Conservation (phyloP, 2,329 filamentous ascomycete genomes). For the Septoria petroselini region DNA sequence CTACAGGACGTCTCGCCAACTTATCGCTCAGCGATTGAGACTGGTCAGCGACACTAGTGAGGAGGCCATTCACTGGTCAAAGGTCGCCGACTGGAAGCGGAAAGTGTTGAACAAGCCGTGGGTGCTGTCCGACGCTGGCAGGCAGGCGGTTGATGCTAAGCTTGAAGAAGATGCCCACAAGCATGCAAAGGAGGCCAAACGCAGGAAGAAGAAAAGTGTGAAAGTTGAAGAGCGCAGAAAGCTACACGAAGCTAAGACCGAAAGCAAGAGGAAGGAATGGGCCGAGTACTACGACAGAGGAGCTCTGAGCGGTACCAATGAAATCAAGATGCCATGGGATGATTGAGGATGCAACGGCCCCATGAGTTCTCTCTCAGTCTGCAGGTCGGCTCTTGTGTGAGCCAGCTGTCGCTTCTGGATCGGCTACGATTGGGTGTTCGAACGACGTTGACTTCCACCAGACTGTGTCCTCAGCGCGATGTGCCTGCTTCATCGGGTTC, state of each 20-base stretch:
- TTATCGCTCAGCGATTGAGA: constrained; percentile 54
- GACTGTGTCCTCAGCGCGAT: neutral
- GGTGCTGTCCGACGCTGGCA: constrained; percentile 47
- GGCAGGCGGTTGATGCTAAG: constrained; percentile 43
- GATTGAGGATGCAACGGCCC: neutral
- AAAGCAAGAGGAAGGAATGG: constrained; percentile 43
- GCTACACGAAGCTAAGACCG: constrained; percentile 40
- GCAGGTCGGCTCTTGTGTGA: neutral
- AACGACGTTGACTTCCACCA: constrained; percentile 6
- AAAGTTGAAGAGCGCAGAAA: constrained; percentile 39
- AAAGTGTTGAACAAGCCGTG: constrained; percentile 54
- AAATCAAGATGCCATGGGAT: constrained; percentile 26
- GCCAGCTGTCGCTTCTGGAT: neutral
- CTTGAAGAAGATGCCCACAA: constrained; percentile 38
- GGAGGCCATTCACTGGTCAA: constrained; percentile 54
- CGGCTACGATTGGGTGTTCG: neutral
- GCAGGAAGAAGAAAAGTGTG: constrained; percentile 33
- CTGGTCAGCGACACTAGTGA: constrained; percentile 52
- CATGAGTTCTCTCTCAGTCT: neutral
- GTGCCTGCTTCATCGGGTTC: neutral
- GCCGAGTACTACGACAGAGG: constrained; percentile 38
- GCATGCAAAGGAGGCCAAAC: constrained; percentile 36
- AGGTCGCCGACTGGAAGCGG: constrained; percentile 49
- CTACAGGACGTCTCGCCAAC: constrained; percentile 52
- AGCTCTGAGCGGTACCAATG: constrained; percentile 34